A percentile compares a stretch with the other conserved stretches of the same genome.
phyloP scores from a whole-genome alignment of 163 green algal species.

The Trebouxiophyceae sp. region DNA sequence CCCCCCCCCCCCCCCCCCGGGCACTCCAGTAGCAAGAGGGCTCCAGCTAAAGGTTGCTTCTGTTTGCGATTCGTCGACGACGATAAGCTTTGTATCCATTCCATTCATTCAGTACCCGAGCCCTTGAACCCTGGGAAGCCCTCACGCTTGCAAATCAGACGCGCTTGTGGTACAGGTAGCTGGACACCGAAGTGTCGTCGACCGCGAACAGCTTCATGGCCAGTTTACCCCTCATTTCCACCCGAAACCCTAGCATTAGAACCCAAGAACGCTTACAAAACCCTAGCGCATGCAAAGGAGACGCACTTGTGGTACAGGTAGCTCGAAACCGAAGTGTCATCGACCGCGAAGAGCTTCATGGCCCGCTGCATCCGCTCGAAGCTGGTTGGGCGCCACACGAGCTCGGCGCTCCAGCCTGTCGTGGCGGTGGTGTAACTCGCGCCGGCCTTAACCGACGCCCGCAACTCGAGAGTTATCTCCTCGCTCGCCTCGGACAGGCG shows the following conservation, averaged over 20 bases:
- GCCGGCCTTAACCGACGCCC: conserved; percentile 1
- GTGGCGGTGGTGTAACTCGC: conserved; percentile 41
- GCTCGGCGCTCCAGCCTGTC: conserved; percentile 82
- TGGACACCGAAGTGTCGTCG: conserved; percentile 54
- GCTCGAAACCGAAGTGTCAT: conserved; percentile 62
- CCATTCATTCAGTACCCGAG: no score
- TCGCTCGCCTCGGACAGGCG: conserved; percentile 55
- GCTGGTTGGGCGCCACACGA: conserved; percentile 86
- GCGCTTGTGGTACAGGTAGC: conserved; percentile 35
- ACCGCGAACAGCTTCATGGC: no score
- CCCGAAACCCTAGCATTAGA: no score
- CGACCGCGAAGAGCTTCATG: conserved; percentile 78
- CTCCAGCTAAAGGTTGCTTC: no score
- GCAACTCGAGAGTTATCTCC: conserved; percentile 63
- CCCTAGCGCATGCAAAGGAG: not conserved
- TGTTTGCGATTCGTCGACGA: no score
- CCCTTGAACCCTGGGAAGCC: no score
- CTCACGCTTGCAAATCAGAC: not conserved
- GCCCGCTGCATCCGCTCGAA: conserved; percentile 91
- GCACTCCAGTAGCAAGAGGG: no score
- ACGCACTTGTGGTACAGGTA: conserved; percentile 86
- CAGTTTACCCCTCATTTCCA: no score
- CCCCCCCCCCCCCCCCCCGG: no score
- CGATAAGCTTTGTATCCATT: no score
- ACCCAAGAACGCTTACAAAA: no score